phyloP scores from a whole-genome alignment of 225 moss, liverwort and hornwort genomes.

The Takakia lepidozioides region DNA sequence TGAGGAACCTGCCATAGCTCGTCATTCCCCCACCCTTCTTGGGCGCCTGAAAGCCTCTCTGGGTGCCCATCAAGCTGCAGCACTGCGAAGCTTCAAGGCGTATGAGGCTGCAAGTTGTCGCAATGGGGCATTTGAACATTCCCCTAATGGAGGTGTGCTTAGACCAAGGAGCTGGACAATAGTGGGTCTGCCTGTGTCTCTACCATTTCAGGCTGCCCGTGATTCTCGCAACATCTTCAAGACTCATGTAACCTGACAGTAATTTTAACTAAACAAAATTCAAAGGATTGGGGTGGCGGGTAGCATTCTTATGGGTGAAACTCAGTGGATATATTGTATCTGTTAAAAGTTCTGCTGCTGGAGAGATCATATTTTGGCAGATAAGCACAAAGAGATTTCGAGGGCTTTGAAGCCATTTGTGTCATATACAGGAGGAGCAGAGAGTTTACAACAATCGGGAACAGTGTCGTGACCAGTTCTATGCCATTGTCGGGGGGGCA shows the following conservation, averaged over 20 bases:
- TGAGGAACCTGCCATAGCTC: slow-evolving; percentile 60
- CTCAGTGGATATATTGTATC: no score
- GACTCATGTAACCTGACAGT: slow-evolving; percentile 45
- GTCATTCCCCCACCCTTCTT: slow-evolving; percentile 47
- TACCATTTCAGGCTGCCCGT: slow-evolving; percentile 62
- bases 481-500: slow-evolving; percentile 53
- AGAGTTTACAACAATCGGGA: slow-evolving; percentile 70
- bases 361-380: no score
- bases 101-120: slow-evolving; percentile 52
- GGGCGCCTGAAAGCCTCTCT: slow-evolving; percentile 53
- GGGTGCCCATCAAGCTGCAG: slow-evolving; percentile 61
- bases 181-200: slow-evolving; percentile 53
- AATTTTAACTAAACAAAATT: no score
- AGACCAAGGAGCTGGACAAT: slow-evolving; percentile 17
- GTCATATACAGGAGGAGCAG: slow-evolving; percentile 68
- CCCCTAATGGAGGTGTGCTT: slow-evolving; percentile 22
- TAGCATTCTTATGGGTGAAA: no score
- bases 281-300: no score
- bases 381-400: no score
- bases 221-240: slow-evolving; percentile 71
- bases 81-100: slow-evolving; percentile 63
- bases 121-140: slow-evolving; percentile 38
- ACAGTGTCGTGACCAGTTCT: slow-evolving; percentile 65
- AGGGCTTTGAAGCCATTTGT: no score
- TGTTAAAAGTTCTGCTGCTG: no score